Percentiles rank a stretch among this genome's conserved stretches.
These are phyloP conservation scores for Penicillium olsonii DNA, from an alignment of 2,329 filamentous ascomycete genomes.

Conservation along the genomic window DNA sequence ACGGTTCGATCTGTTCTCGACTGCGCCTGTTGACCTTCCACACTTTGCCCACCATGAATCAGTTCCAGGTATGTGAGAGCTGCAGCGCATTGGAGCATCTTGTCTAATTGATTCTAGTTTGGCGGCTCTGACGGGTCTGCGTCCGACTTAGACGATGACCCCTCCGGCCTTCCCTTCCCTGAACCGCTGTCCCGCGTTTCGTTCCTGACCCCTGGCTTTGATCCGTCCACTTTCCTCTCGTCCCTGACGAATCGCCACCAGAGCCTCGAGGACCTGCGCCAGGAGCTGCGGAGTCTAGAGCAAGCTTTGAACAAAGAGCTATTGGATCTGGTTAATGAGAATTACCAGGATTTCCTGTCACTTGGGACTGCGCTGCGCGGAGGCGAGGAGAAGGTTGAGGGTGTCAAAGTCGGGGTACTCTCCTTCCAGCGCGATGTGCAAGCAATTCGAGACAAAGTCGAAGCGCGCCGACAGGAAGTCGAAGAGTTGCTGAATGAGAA, in stretches of 20 bases:
- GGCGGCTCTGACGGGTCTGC: slow-evolving; percentile 49
- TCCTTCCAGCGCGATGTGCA: slow-evolving; percentile 83
- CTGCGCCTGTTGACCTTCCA: slow-evolving; percentile 11
- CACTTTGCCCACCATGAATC: slow-evolving; percentile 29
- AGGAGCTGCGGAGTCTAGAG: slow-evolving; percentile 79
- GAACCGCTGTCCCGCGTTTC: slow-evolving; percentile 77
- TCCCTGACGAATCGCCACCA: slow-evolving; percentile 85
- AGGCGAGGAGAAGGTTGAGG: slow-evolving; percentile 88
- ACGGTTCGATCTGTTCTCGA: slow-evolving; percentile 13
- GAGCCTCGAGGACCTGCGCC: slow-evolving; percentile 87
- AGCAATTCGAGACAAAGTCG: slow-evolving; percentile 68
- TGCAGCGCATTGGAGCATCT: not conserved
- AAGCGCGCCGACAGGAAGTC: slow-evolving; percentile 64
- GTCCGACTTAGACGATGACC: slow-evolving; percentile 60
- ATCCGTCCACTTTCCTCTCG: slow-evolving; percentile 79
- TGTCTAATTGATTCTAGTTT: slow-evolving; percentile 33
- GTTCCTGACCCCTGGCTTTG: slow-evolving; percentile 77
- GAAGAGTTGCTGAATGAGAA: slow-evolving; percentile 66
- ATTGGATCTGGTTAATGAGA: slow-evolving; percentile 89
- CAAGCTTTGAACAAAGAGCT: slow-evolving; percentile 81
- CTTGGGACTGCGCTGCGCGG: slow-evolving; percentile 79
- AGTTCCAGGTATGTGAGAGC: slow-evolving; percentile 32
- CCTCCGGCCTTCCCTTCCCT: slow-evolving; percentile 78
- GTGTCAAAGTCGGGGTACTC: slow-evolving; percentile 81
- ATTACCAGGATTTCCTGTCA: slow-evolving; percentile 88